Evolutionary conservation across 73 alveolate genomes (phyloP), one percentile per base, ranked within the genome.

Genomic region (Paramecium tetraurelia): DNA sequence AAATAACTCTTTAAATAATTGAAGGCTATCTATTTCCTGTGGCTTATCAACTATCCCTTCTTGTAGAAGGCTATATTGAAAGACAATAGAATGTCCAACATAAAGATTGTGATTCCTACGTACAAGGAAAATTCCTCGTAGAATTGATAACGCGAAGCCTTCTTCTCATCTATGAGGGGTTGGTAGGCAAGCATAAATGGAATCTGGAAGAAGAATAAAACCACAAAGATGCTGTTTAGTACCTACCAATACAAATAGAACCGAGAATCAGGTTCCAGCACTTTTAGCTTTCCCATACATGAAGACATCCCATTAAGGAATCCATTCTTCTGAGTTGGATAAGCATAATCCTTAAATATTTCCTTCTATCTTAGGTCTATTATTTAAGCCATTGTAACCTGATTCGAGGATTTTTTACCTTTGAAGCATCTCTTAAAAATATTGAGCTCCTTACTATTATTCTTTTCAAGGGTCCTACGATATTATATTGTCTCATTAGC

Each of bases 321-420:
- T 7, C 84, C 84, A 11, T 16, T 12, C 48, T 80, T 1, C 22
- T 80, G 11, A 1, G 76, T 80, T 80, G 43, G 76, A 80, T 80
- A 80, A 41, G 90, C 90, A 80, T 80, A 80, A 46, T 80, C 90
- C 12, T 80, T 80, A 16, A 80, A 80, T 12, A 80, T 21, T 24
- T 80, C 90, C 20, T 43, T 41, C 46, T 80, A 12, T 20, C 90
- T 21, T 16, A 80, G 18, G n/a, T 80, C 68, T 10, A 80, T 80
- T 20, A 46, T 46, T 22, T 80, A 35, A 11, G 31, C 43, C 57
- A 22, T 80, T 20, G 90, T 80, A 29, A 80, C 33, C 14, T 40
- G 50, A 80, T 80, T 43, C 22, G 18, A 16, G 18, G 36, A 21
- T 36, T 72, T 33, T 11, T 72, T 72, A 33, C 18, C 20, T 38